Evolutionary conservation across 805 yeast species (phyloP).

Genomic region (Metschnikowia matae): DNA sequence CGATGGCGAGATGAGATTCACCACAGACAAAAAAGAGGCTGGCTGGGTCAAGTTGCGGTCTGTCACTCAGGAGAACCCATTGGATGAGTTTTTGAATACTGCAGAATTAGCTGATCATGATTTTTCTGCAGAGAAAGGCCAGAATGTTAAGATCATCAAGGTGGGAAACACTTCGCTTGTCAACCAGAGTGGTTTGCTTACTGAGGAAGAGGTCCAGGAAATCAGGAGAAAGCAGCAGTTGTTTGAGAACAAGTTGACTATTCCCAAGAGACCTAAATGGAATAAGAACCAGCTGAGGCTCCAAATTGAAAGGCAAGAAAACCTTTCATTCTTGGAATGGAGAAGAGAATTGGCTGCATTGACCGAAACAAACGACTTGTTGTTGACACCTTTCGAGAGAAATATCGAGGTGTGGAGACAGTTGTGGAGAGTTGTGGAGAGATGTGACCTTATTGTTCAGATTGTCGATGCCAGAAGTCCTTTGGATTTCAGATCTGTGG

Average conservation of each 20-base stretch:
- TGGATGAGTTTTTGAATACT: constrained; percentile 91
- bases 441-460: constrained; percentile 91
- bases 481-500: constrained; percentile 79
- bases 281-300: constrained; percentile 60
- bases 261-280: constrained; percentile 95
- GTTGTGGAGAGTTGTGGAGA: constrained; percentile 94
- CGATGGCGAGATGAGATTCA: constrained; percentile 85
- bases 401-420: constrained; percentile 98
- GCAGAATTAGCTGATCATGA: constrained; percentile 96
- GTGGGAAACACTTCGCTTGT: constrained; percentile 51
- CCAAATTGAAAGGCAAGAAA: constrained; percentile 82
- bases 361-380: constrained; percentile 78
- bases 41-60: constrained; percentile 88
- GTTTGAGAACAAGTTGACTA: constrained; percentile 67
- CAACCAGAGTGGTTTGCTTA: constrained; percentile 47
- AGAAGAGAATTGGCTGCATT: constrained; percentile 81
- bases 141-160: constrained; percentile 78
- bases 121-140: constrained; percentile 85
- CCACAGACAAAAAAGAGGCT: constrained; percentile 80
- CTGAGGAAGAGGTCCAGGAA: constrained; percentile 60
- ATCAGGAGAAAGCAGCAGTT: constrained; percentile 60
- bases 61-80: constrained; percentile 88
- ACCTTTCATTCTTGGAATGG: constrained; percentile 90
- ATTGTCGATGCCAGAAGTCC: constrained; percentile 98
- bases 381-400: constrained; percentile 94